Conservation (phyloP, 768 basidiomycete species). For the Amanita subjunquillea region DNA sequence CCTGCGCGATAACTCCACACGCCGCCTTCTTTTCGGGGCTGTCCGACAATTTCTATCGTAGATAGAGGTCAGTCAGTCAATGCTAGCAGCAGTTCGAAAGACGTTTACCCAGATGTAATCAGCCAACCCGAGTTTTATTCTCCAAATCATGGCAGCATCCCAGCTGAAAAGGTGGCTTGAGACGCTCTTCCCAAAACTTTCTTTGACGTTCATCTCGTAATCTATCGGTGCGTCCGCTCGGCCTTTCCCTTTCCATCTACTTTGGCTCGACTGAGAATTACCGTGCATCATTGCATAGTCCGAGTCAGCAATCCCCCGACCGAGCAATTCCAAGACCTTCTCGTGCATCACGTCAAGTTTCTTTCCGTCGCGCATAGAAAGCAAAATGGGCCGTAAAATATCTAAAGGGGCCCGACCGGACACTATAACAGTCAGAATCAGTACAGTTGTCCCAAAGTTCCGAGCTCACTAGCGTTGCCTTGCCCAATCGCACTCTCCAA, state of each 20-base stretch:
- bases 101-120: conserved; percentile 38
- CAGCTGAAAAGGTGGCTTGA: conserved; percentile 53
- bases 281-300: background rate
- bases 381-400: conserved; percentile 40
- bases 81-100: background rate
- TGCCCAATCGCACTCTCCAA: background rate
- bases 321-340: background rate
- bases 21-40: conserved; percentile 28
- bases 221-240: background rate
- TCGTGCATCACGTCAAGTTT: conserved; percentile 11
- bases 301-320: background rate
- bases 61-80: background rate
- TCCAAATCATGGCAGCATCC: conserved; percentile 38
- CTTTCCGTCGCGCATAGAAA: conserved; percentile 28
- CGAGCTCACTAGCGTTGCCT: conserved; percentile 21
- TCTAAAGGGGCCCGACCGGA: conserved; percentile 37
- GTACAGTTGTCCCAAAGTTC: background rate
- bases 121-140: conserved; percentile 45
- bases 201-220: conserved; percentile 25
- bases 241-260: conserved; percentile 1
- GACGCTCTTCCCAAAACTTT: conserved; percentile 41
- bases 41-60: conserved; percentile 35
- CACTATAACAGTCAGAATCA: conserved; percentile 13
- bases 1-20: conserved; percentile 44
- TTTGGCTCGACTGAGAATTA: background rate